Evolutionary conservation across 2,329 filamentous ascomycete genomes (phyloP).

Genomic region (Pyricularia pennisetigena): DNA sequence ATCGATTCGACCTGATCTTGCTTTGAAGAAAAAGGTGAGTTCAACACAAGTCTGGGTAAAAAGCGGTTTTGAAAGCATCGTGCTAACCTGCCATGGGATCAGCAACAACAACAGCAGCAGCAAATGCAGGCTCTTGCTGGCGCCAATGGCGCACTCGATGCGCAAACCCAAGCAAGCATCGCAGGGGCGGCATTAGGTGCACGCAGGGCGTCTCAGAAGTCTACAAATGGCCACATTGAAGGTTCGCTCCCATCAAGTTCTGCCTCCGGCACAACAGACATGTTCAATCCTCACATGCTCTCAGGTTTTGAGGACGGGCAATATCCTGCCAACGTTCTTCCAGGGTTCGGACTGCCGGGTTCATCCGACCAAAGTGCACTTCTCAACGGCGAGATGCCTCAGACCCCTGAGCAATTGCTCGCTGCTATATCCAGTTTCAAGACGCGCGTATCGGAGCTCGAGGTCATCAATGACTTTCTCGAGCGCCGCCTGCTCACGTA

Average conservation of each 20-base stretch:
- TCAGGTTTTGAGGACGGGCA: slow-evolving; percentile 65
- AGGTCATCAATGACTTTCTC: slow-evolving; percentile 85
- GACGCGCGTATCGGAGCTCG: slow-evolving; percentile 88
- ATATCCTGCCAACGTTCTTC: slow-evolving; percentile 46
- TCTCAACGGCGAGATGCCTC: slow-evolving; percentile 50
- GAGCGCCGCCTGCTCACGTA: slow-evolving; percentile 62
- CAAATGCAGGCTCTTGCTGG: slow-evolving; percentile 24
- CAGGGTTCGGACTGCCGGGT: slow-evolving; percentile 40
- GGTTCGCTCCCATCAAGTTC: slow-evolving; percentile 71
- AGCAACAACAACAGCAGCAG: background rate
- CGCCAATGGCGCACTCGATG: slow-evolving; percentile 49
- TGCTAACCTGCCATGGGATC: background rate
- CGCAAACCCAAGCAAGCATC: slow-evolving; percentile 36
- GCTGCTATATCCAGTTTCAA: slow-evolving; percentile 80
- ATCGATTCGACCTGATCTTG: slow-evolving; percentile 58
- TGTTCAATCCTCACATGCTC: slow-evolving; percentile 66
- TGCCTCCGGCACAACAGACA: slow-evolving; percentile 66
- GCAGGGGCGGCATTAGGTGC: slow-evolving; percentile 42
- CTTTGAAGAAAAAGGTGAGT: slow-evolving; percentile 74
- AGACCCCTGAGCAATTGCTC: slow-evolving; percentile 71
- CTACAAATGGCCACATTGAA: slow-evolving; percentile 62
- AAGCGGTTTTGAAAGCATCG: slow-evolving; percentile 1
- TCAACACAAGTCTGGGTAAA: background rate
- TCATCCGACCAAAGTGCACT: slow-evolving; percentile 31
- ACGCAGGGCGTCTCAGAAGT: slow-evolving; percentile 59